Conservation (phyloP, 116 monocot species). For the Iris pallida region DNA sequence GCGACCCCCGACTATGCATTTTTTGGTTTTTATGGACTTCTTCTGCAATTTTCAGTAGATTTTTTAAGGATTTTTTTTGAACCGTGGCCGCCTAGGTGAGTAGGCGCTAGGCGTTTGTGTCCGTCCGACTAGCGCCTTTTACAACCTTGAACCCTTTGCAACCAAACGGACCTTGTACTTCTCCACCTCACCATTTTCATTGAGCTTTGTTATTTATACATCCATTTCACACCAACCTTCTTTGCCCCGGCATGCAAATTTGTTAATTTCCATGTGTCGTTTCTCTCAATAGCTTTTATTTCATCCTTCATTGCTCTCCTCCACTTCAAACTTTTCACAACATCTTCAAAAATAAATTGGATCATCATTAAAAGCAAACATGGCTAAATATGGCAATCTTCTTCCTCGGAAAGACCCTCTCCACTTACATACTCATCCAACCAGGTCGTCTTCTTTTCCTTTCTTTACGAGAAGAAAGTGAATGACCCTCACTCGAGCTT, state of each 20-base stretch:
- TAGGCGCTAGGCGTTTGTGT: too few species aligned
- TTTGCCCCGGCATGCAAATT: background rate
- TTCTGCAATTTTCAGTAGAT: too few species aligned
- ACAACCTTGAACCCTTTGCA: constrained; percentile 1
- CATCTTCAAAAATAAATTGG: background rate
- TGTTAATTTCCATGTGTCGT: background rate
- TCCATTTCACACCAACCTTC: background rate
- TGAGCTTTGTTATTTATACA: background rate
- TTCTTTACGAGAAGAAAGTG: background rate
- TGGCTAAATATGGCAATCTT: background rate
- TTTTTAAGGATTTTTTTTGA: too few species aligned
- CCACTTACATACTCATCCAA: background rate
- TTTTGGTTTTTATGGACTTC: too few species aligned
- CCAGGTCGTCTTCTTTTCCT: background rate
- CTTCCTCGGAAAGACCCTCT: background rate
- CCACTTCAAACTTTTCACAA: background rate
- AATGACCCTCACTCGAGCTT: background rate
- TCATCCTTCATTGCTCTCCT: background rate
- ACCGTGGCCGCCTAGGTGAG: too few species aligned
- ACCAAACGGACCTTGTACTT: background rate
- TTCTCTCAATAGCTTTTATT: background rate
- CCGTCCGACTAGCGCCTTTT: too few species aligned
- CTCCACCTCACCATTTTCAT: background rate
- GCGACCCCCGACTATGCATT: too few species aligned
- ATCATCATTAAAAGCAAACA: background rate